Conservation (phyloP, 1,284 basidiomycete genomes). For the Cutaneotrichosporon daszewskae region DNA sequence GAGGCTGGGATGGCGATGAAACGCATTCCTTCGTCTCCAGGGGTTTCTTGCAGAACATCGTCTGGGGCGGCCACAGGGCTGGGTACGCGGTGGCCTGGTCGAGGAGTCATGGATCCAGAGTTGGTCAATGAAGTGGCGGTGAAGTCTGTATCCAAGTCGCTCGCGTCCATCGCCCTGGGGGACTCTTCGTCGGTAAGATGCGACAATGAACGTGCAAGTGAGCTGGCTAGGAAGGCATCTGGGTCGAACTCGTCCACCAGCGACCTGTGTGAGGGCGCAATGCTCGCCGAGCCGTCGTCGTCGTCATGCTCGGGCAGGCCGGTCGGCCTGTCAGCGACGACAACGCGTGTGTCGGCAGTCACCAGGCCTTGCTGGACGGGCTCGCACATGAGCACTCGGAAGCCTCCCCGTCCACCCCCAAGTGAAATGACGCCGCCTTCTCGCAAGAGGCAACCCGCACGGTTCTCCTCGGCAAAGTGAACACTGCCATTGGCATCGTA, state of each 20-base stretch:
- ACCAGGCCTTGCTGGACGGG: constrained; percentile 68
- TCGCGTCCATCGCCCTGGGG: constrained; percentile 12
- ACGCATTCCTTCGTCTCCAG: constrained; percentile 12
- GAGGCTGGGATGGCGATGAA: constrained; percentile 6
- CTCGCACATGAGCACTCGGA: constrained; percentile 50
- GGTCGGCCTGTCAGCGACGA: constrained; percentile 47
- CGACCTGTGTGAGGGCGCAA: constrained; percentile 27
- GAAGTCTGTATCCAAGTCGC: constrained; percentile 17
- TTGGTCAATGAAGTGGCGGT: constrained; percentile 22
- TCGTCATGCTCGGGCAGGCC: constrained; percentile 19
- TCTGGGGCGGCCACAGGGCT: constrained; percentile 26
- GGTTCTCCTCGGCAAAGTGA: constrained; percentile 10
- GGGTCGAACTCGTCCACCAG: constrained; percentile 34
- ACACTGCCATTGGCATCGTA: constrained; percentile 11
- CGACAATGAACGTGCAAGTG: constrained; percentile 16
- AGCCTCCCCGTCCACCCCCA: constrained; percentile 11
- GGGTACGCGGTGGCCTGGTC: constrained; percentile 25
- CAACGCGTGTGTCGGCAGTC: constrained; percentile 54
- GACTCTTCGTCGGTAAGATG: constrained; percentile 28
- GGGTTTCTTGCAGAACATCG: constrained; percentile 17
- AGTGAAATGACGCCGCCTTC: constrained; percentile 10
- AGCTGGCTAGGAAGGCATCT: constrained; percentile 20
- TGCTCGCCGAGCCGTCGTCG: constrained; percentile 16
- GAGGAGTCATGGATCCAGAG: constrained; percentile 44
- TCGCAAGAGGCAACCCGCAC: constrained; percentile 12